Evolutionary conservation across 805 yeast genomes (phyloP), one percentile per base, ranked within the genome.

Genomic region (Ogataea saltuana): DNA sequence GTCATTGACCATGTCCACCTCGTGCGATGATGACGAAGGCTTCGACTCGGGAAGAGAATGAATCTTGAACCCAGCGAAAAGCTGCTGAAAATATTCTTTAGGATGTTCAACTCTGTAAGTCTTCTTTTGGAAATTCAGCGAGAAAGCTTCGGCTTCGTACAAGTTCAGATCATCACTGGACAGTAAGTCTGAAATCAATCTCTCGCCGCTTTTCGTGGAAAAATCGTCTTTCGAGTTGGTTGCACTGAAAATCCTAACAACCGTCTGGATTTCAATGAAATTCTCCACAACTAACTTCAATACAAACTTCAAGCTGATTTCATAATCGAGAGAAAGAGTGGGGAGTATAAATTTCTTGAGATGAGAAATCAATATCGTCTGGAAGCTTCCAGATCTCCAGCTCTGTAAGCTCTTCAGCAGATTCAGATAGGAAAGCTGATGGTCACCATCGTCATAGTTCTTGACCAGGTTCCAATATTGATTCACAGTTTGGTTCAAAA

Each of bases 321-420:
- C 62, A 42, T 65, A 69, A 32, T 68, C 69, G 20, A 66, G 45
- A 16, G 64, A 53, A 13, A 65, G 35, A 0, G 67, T 58, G 1
- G 69, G 64, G n/a, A 58, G 43, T 0, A 63, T 45, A 19, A 55
- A 50, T 30, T 59, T 55, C 27, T 46, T 54, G 11, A 65, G 39
- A 48, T 64, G 60, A 16, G 50, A 45, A 3, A 48, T 17, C 15
- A 66, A 16, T 2, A 57, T 44, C 17, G 33, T 54, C 3, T 44
- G 45, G 44, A 66, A 65, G 19, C 62, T 67, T 9, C 41, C 46
- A 45, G 25, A 72, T 56, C 50, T 75, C 80, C 66, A 72, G 42
- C 44, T 46, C 61, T 71, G 57, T 60, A 75, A 41, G 22, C 45
- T 37, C 28, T 43, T 53, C 46, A 64, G 27, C 21, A 61, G 49